A percentile compares a stretch with the other conserved stretches of the same genome.
These are phyloP conservation scores for Viola pubescens DNA, from an alignment of 441 rosid species.

Conservation along the genomic window DNA sequence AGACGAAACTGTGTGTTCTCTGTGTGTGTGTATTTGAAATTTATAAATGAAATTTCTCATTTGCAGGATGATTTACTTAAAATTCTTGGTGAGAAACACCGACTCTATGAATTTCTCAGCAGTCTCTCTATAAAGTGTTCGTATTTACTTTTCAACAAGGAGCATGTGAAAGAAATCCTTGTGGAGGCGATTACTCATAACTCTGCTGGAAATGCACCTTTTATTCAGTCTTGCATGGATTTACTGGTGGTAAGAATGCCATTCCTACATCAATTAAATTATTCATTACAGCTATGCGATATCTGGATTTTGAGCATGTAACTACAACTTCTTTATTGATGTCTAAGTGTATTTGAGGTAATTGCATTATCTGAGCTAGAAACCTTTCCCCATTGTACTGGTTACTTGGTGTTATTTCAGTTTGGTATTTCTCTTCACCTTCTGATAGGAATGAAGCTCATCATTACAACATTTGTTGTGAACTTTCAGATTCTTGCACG, in stretches of 20 bases:
- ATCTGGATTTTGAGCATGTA: neutral
- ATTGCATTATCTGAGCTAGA: neutral
- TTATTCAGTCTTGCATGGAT: constrained; percentile 70
- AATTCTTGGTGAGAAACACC: constrained; percentile 85
- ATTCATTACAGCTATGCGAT: neutral
- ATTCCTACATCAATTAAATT: constrained; percentile 8
- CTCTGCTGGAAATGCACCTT: constrained; percentile 47
- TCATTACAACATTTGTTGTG: constrained; percentile 6
- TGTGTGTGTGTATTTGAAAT: neutral
- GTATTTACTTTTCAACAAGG: constrained; percentile 81
- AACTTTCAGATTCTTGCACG: constrained; percentile 76
- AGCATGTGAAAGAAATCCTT: constrained; percentile 79
- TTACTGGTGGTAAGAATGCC: constrained; percentile 76
- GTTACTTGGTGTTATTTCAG: no score
- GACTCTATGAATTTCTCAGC: constrained; percentile 79
- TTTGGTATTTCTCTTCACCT: no score
- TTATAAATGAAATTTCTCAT: constrained; percentile 12
- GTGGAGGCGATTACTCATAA: constrained; percentile 58
- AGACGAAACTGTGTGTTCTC: neutral
- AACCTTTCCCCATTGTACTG: no score
- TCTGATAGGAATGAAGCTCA: no score
- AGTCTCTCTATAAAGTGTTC: constrained; percentile 83
- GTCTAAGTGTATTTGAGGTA: constrained; percentile 4
- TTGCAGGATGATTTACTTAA: constrained; percentile 91
- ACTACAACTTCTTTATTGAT: neutral